Conservation (phyloP, 116 monocot genomes). For the Zostera marina region DNA sequence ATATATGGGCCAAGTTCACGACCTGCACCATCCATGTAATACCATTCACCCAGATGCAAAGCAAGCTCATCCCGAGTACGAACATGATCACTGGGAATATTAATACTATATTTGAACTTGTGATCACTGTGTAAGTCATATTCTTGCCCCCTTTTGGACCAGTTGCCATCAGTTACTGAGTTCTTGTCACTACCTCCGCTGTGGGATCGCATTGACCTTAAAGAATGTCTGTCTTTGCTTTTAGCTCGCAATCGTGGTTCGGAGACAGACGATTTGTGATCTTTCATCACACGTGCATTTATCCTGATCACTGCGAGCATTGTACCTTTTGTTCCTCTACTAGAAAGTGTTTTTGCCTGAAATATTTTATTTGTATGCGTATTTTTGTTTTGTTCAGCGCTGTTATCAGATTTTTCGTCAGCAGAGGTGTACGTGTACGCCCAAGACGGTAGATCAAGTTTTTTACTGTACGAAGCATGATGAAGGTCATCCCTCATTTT, state of each 20-base stretch:
- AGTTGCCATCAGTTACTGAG: conserved; percentile 27
- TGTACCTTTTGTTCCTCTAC: conserved; percentile 60
- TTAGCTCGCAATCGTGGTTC: conserved; percentile 32
- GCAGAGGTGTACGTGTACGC: conserved; percentile 53
- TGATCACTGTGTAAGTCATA: conserved; percentile 38
- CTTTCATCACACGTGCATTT: conserved; percentile 82
- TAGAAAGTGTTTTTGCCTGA: conserved; percentile 23
- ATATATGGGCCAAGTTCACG: conserved; percentile 82
- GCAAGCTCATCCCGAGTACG: conserved; percentile 58
- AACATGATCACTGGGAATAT: conserved; percentile 59
- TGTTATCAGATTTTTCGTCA: conserved; percentile 56
- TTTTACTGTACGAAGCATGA: conserved; percentile 31
- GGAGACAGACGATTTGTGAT: conserved; percentile 28
- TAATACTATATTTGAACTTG: conserved; percentile 25
- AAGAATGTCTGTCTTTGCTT: conserved; percentile 38
- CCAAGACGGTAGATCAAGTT: conserved; percentile 82
- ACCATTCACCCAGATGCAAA: conserved; percentile 71
- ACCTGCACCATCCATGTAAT: conserved; percentile 86
- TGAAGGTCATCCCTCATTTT: conserved; percentile 60
- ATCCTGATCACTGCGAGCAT: conserved; percentile 67
- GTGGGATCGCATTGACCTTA: conserved; percentile 33
- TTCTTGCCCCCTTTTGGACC: conserved; percentile 30
- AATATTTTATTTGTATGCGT: conserved; percentile 13
- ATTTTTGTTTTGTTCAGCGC: conserved; percentile 29
- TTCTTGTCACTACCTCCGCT: conserved; percentile 32